A percentile compares a stretch with the other conserved stretches of the same genome.
These are phyloP conservation scores for Puccinia sorghi DNA, from an alignment of 1,284 basidiomycete genomes.

Conservation along the genomic window DNA sequence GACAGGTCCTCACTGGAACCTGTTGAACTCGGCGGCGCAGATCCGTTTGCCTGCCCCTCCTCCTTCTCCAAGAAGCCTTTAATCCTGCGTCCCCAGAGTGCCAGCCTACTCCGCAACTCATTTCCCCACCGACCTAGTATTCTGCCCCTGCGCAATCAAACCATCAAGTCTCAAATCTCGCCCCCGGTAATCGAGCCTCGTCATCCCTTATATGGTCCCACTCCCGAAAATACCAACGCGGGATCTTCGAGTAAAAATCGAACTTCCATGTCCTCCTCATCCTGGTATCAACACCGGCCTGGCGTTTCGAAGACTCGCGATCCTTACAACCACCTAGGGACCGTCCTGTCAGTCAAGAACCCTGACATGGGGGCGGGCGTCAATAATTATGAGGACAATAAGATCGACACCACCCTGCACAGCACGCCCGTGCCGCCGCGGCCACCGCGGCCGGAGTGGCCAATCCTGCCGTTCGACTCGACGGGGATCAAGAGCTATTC, in stretches of 20 bases:
- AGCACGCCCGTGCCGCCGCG: neutral
- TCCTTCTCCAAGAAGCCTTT: conserved; percentile 32
- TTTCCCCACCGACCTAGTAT: conserved; percentile 15
- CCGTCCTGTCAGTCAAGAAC: conserved; percentile 11
- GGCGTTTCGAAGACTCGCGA: conserved; percentile 25
- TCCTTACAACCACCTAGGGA: conserved; percentile 8
- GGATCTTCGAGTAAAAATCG: too few species aligned
- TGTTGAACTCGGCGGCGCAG: conserved; percentile 14
- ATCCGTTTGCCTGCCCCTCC: conserved; percentile 35
- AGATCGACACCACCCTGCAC: neutral
- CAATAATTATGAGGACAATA: neutral
- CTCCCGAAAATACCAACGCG: neutral
- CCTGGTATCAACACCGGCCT: conserved; percentile 16
- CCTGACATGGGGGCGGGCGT: conserved; percentile 29
- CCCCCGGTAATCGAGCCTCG: conserved; percentile 41
- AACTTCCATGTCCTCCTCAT: too few species aligned
- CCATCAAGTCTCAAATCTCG: conserved; percentile 42
- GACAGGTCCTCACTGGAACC: conserved; percentile 32
- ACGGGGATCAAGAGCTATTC: neutral
- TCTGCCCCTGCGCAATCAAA: conserved; percentile 3
- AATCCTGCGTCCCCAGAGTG: conserved; percentile 9
- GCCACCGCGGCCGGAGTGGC: conserved; percentile 21
- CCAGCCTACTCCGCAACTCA: neutral
- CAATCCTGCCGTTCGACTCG: conserved; percentile 10
- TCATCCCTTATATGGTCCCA: conserved; percentile 17